Evolutionary conservation across 169 alveolate species (phyloP), one percentile per base, ranked within the genome.

Genomic region (Plasmodium billcollinsi): DNA sequence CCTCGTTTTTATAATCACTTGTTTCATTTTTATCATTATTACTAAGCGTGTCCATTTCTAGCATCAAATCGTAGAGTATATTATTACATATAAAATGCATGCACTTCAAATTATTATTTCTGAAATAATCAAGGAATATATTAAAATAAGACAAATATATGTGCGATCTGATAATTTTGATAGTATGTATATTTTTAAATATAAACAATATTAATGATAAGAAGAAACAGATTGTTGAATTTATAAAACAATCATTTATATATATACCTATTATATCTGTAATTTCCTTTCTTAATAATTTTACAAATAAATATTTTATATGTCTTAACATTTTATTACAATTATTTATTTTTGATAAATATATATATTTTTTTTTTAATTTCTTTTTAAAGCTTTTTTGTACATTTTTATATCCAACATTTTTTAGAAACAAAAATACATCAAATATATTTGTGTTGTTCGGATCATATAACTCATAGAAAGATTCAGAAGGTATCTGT

Each of bases 231-330:
- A 63, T 76, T 5, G 66, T 65, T 7, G 58, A 52, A 65, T 76
- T 69, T n/a, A 76, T 14, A 61, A 76, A 76, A 59, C 89, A 76
- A 66, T 76, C 76, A 65, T 76, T 76, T 26, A 76, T 65, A 69
- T 76, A 70, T 63, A 76, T 3, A 21, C 72, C 26, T 2, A 24
- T 45, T 26, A 76, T 76, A 54, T 76, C 70, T 7, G 71, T 33
- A 8, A 76, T 5, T n/a, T 63, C 24, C 21, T 71, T 76, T 26
- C 39, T 76, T 43, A 76, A 8, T 58, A 76, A 20, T 58, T 76
- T 58, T 21, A 50, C 45, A 20, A 76, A 76, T 26, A 76, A 29
- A 59, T 76, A 76, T 45, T 76, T 76, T 29, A 76, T 69, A 76
- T 76, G 70, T 3, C 50, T 2, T 29, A 76, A 24, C 78, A 76